These are phyloP conservation scores for Oryza longistaminata DNA, from an alignment of 176 grass and related monocot genomes.

Conservation along the genomic window DNA sequence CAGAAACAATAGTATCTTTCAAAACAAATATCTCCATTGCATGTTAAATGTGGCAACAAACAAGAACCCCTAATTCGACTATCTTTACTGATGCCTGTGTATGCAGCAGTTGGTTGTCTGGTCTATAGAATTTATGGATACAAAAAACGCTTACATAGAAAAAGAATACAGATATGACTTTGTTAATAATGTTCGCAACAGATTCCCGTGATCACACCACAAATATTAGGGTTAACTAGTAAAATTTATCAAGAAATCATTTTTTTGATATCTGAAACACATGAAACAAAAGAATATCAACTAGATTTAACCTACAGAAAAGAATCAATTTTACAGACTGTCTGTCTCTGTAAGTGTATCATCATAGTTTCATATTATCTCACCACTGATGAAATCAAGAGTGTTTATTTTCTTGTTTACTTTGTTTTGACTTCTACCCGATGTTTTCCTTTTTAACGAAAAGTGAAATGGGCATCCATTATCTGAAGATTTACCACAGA, in stretches of 20 bases:
- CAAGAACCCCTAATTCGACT: neutral
- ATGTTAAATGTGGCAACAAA: neutral
- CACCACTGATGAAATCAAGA: slow-evolving; percentile 5
- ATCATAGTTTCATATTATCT: neutral
- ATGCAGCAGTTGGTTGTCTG: neutral
- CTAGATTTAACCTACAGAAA: neutral
- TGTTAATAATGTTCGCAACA: neutral
- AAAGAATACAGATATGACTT: neutral
- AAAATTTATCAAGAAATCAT: neutral
- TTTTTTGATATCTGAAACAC: neutral
- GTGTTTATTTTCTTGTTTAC: neutral
- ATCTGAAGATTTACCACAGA: neutral
- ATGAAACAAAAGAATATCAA: neutral
- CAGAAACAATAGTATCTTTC: neutral
- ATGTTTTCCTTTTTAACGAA: neutral
- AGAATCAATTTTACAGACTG: neutral
- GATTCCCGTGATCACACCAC: neutral
- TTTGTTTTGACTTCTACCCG: neutral
- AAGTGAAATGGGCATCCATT: neutral
- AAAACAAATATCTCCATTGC: neutral
- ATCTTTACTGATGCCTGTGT: neutral
- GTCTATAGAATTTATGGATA: neutral
- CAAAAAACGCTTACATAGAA: neutral
- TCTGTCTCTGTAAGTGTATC: neutral
- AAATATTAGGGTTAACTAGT: neutral